Evolutionary conservation across 345 rosid genomes (phyloP).

Genomic region (Populus simonii): DNA sequence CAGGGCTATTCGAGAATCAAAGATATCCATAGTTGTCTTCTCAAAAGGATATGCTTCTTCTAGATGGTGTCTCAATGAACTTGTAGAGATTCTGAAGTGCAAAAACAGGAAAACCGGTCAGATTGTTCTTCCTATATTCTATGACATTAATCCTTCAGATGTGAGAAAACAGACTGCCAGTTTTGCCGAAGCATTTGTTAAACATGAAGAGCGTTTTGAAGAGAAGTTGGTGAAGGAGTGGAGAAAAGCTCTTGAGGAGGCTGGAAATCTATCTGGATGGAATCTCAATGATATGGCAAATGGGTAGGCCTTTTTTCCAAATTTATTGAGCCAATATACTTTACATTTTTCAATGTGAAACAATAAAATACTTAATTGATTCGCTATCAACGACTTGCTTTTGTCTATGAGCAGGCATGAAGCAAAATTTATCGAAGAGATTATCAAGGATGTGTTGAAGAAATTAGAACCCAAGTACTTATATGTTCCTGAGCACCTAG

Average conservation of each 20-base stretch:
- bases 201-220: neutral
- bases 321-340: no score
- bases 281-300: neutral
- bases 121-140: neutral
- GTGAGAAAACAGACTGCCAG: constrained; percentile 2
- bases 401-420: constrained; percentile 15
- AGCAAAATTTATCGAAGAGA: constrained; percentile 25
- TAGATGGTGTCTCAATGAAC: neutral
- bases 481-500: no score
- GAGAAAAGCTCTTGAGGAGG: neutral
- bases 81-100: neutral
- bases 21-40: no score
- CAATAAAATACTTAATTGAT: neutral
- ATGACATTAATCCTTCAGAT: neutral
- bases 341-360: no score
- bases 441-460: constrained; percentile 23
- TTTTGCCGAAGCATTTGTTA: neutral
- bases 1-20: no score
- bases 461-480: constrained; percentile 11
- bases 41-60: no score
- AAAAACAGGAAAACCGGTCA: neutral
- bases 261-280: neutral
- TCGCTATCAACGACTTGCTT: no score
- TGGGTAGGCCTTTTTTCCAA: neutral
- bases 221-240: neutral